Evolutionary conservation across 345 rosid genomes (phyloP), one percentile per base, ranked within the genome.

Genomic region (Acer yangbiense): DNA sequence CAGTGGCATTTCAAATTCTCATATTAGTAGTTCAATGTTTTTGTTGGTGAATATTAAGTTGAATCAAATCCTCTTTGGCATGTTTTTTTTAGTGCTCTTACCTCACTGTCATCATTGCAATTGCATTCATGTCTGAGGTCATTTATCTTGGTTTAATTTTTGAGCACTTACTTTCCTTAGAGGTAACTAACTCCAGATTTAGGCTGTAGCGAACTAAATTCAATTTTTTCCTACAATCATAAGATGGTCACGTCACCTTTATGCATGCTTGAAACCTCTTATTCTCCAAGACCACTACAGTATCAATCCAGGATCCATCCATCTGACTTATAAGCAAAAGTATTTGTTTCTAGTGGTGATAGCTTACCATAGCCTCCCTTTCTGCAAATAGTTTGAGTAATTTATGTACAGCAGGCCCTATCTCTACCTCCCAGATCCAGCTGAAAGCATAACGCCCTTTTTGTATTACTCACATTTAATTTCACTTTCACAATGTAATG

Each of bases 361-460:
- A 21, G 35, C 61, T 44, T 48, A 16, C 29, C 25, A 65, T n/a
- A 65, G 18, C 43, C 20, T 29, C 10, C 48, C 29, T 62, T 8
- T 27, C 66, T 25, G 13, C 13, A 4, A 14, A 62, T 62, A 7
- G 66, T 9, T 43, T 60, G 43, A 73, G 46, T 61, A 43, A 41
- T 62, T 13, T 23, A 61, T 41, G 55, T 48, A n/a, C 25, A 29
- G 20, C 21, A 9, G 3, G 39, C 39, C 6, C 39, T 4, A 35
- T 35, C 39, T 64, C 46, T 50, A 3, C 3, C 55, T 0, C 77
- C 46, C n/a, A 9, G 65, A 43, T 57, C 8, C 17, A 29, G 32
- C 55, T 76, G 65, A 67, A 55, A 55, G 35, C 54, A 48, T 76
- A 9, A 5, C 72, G 66, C 48, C 25, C 41, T 35, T 58, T 57